These are phyloP conservation scores for Botrytis fabae DNA, from an alignment of 2,329 filamentous ascomycete species.

Conservation along the genomic window DNA sequence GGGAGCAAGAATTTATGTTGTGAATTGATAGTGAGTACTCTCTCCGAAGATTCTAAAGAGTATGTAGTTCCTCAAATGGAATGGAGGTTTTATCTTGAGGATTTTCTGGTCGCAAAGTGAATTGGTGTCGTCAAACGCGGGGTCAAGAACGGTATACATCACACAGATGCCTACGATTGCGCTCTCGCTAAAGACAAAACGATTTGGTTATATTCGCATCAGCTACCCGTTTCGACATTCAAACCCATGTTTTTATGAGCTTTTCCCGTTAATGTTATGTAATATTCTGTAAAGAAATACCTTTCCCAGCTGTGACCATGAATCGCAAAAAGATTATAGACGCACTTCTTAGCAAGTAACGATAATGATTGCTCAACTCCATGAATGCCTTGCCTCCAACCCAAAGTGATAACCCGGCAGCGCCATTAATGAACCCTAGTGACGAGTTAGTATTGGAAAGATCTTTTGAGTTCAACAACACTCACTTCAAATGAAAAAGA, in stretches of 20 bases:
- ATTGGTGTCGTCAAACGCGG: neutral
- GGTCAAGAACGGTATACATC: neutral
- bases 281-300: neutral
- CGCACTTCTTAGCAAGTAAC: neutral
- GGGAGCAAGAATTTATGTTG: neutral
- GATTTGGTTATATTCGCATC: neutral
- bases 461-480: accelerated
- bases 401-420: neutral
- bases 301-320: neutral
- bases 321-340: neutral
- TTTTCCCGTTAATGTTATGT: neutral
- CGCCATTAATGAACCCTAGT: too few species aligned
- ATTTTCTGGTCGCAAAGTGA: neutral
- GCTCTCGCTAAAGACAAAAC: neutral
- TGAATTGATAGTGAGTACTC: neutral
- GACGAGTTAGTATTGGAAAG: neutral
- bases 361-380: neutral
- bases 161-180: neutral
- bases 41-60: neutral
- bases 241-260: accelerated
- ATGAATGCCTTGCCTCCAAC: neutral
- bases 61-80: neutral
- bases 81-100: neutral
- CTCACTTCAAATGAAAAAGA: neutral
- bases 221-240: too few species aligned